Evolutionary conservation across 108 stramenopile genomes (phyloP), one percentile per base, ranked within the genome.

Genomic region (Cyclotella sp.): DNA sequence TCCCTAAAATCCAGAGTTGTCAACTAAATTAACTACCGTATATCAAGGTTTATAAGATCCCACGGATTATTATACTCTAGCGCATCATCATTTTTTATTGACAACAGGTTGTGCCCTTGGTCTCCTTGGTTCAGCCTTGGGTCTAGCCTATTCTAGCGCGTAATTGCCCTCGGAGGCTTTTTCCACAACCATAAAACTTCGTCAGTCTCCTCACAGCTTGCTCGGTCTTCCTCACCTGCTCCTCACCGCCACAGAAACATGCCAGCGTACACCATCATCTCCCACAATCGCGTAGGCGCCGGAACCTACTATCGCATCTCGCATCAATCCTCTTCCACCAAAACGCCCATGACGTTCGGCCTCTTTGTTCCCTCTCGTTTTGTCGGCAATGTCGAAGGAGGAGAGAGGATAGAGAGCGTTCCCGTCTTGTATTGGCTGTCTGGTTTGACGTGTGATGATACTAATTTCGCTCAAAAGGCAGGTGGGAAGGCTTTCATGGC

Each of bases 401-500:
- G 46, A 9, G 52, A 24, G 34, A 82, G 63, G 29, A 86, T 78
- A 68, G 84, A 83, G 9, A 76, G 78, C 12, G 86, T 87, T 12
- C 91, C 91, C 21, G 85, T 82, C 21, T 63, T 92, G 24, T 92
- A 76, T 61, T 99, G 94, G 91, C 76, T 99, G 55, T 89, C 88
- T 46, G 98, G 99, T 0, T 81, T 99, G 63, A 99, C 99, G 21
- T 98, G 99, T 76, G 96, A 94, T 26, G 97, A 95, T 75, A 93
- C 97, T 51, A 99, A 98, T 79, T 98, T 98, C 83, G 83, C 88
- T 51, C 87, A 86, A 64, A 99, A 99, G 81, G 93, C 91, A 0
- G 95, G 95, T 44, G 65, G 76, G 9, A 72, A 58, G 15, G 93
- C 93, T 28, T 94, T 94, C 76, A 72, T 76, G 29, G 75, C 86